A percentile compares a stretch with the other conserved stretches of the same genome.
phyloP scores from a whole-genome alignment of 2,329 filamentous ascomycete genomes.

The Xylariales sp. region DNA sequence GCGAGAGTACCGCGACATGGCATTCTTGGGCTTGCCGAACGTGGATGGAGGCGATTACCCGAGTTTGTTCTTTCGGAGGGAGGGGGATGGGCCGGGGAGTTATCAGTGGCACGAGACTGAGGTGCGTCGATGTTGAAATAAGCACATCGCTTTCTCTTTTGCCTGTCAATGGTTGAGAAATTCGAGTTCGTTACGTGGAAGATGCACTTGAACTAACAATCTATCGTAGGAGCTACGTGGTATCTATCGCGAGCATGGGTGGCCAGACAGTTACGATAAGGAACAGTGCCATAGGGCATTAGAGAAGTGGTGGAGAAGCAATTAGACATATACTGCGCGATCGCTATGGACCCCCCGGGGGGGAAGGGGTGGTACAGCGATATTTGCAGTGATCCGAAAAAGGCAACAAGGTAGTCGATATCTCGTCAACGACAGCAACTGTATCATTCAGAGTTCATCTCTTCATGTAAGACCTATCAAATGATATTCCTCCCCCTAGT shows the following conservation, averaged over 20 bases:
- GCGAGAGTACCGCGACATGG: neutral
- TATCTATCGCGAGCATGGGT: constrained; percentile 1
- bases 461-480: too few relatives aligned
- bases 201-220: neutral
- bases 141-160: neutral
- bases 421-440: too few relatives aligned
- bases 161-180: too few relatives aligned
- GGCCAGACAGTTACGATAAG: neutral
- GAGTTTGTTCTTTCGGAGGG: neutral
- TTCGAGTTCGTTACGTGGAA: neutral
- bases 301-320: neutral
- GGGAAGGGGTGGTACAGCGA: too few relatives aligned
- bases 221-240: neutral
- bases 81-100: neutral
- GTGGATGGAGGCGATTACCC: neutral
- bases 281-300: neutral
- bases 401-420: too few relatives aligned
- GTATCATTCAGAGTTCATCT: too few relatives aligned
- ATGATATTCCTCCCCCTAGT: too few relatives aligned
- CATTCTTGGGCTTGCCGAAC: neutral
- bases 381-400: too few relatives aligned
- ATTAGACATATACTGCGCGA: too few relatives aligned
- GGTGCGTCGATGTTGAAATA: neutral
- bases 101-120: neutral
- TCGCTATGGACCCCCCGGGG: too few relatives aligned